These are phyloP conservation scores for Cyberlindnera sargentensis DNA, from an alignment of 805 yeast species.

Conservation along the genomic window DNA sequence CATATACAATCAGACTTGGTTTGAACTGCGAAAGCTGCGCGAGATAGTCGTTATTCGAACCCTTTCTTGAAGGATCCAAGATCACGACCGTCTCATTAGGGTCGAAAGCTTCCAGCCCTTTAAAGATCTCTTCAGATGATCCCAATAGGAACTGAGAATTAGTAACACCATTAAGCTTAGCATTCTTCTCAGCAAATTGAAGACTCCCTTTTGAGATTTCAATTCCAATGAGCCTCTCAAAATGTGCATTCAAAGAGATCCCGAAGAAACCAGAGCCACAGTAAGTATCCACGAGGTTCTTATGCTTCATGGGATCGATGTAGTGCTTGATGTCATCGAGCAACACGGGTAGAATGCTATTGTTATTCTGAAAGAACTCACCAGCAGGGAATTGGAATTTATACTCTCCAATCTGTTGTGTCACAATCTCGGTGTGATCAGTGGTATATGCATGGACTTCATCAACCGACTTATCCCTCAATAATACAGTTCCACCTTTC, in stretches of 20 bases:
- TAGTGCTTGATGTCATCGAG: slow-evolving; percentile 68
- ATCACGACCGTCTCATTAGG: slow-evolving; percentile 83
- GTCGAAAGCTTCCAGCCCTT: slow-evolving; percentile 35
- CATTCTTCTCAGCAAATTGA: slow-evolving; percentile 76
- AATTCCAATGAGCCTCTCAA: slow-evolving; percentile 79
- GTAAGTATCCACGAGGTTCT: slow-evolving; percentile 86
- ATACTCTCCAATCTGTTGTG: slow-evolving; percentile 62
- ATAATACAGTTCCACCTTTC: slow-evolving; percentile 81
- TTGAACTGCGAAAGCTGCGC: slow-evolving; percentile 75
- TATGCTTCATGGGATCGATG: slow-evolving; percentile 37
- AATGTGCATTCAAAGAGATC: slow-evolving; percentile 67
- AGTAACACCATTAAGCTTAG: slow-evolving; percentile 56
- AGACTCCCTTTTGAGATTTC: slow-evolving; percentile 90
- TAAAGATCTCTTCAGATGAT: slow-evolving; percentile 84
- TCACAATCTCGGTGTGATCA: slow-evolving; percentile 65
- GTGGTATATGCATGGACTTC: slow-evolving; percentile 53
- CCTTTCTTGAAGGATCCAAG: slow-evolving; percentile 95
- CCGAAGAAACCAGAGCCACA: slow-evolving; percentile 95
- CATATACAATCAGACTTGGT: slow-evolving; percentile 80
- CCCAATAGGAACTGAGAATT: slow-evolving; percentile 83
- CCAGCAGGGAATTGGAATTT: slow-evolving; percentile 89
- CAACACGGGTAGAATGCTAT: slow-evolving; percentile 81
- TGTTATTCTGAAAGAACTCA: slow-evolving; percentile 92
- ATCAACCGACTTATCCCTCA: slow-evolving; percentile 65
- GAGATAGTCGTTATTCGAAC: slow-evolving; percentile 81